Percentiles rank a stretch among this genome's conserved stretches.
These are phyloP conservation scores for Ustilago hordei DNA, from an alignment of 1,284 basidiomycete species.

Conservation along the genomic window DNA sequence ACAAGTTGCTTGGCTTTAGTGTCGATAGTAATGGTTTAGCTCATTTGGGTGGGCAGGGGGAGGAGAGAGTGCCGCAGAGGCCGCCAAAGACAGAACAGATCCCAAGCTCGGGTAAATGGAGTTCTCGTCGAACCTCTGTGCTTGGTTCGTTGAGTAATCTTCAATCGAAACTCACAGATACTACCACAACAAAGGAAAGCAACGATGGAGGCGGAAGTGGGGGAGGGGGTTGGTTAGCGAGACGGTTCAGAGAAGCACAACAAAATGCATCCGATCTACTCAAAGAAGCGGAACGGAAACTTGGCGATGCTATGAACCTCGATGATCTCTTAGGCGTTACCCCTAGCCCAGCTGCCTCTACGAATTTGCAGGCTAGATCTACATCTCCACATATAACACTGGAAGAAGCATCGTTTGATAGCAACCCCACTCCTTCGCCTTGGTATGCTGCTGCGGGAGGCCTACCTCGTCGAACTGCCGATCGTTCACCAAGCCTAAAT, in stretches of 20 bases:
- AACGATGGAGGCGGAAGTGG: not conserved
- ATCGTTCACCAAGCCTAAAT: slow-evolving; percentile 6
- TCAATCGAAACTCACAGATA: not conserved
- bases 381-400: slow-evolving; percentile 22
- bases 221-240: slow-evolving; percentile 22
- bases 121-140: slow-evolving; percentile 18
- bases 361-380: not conserved
- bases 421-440: slow-evolving; percentile 3
- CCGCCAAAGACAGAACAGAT: slow-evolving; percentile 21
- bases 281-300: slow-evolving; percentile 35
- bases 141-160: slow-evolving; percentile 20
- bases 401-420: slow-evolving; percentile 14
- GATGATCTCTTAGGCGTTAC: slow-evolving; percentile 30
- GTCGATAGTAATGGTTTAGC: slow-evolving; percentile 36
- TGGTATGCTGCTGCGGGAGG: slow-evolving; percentile 36
- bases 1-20: slow-evolving; percentile 23
- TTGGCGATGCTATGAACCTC: slow-evolving; percentile 49
- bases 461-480: not conserved
- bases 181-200: not conserved
- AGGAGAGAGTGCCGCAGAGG: slow-evolving; percentile 15
- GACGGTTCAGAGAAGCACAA: slow-evolving; percentile 35
- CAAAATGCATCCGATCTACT: slow-evolving; percentile 38
- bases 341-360: not conserved
- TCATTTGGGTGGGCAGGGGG: not conserved
- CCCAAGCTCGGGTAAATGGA: not conserved